Conservation (phyloP, 192 early-diverging fungal genomes). For the Umbelopsis sp. region DNA sequence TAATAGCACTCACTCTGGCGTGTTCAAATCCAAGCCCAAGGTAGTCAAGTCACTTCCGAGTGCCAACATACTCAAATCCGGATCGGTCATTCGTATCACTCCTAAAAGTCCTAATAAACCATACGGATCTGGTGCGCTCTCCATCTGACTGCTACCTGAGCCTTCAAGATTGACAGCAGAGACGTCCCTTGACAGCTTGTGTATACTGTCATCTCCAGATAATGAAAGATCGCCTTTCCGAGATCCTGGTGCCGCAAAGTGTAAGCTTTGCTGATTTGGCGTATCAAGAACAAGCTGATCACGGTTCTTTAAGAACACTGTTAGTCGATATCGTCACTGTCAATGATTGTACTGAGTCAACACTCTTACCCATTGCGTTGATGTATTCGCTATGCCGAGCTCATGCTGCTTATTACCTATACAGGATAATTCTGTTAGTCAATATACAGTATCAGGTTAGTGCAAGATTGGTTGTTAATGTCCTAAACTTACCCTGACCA, state of each 20-base stretch:
- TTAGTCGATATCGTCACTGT: not conserved
- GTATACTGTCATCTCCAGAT: not conserved
- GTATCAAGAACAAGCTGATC: not conserved
- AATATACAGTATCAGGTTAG: not conserved
- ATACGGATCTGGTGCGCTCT: slow-evolving; percentile 58
- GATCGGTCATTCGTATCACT: slow-evolving; percentile 78
- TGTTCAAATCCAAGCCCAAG: slow-evolving; percentile 77
- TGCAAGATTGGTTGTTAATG: not conserved
- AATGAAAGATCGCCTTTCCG: slow-evolving; percentile 2
- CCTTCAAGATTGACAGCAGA: not conserved
- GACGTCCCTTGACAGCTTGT: slow-evolving; percentile 10
- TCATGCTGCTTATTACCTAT: slow-evolving; percentile 16
- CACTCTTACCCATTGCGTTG: slow-evolving; percentile 5
- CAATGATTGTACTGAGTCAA: not conserved
- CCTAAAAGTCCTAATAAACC: slow-evolving; percentile 89
- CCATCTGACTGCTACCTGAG: slow-evolving; percentile 2
- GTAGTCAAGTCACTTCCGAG: slow-evolving; percentile 91
- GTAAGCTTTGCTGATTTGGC: slow-evolving; percentile 17
- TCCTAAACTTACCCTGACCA: not conserved
- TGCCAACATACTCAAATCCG: slow-evolving; percentile 77
- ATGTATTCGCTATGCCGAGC: slow-evolving; percentile 6
- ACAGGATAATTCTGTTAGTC: not conserved
- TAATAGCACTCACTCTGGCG: slow-evolving; percentile 58
- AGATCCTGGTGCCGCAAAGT: not conserved
- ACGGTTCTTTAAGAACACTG: not conserved